Percentiles rank a stretch among this genome's conserved stretches.
Evolutionary conservation across 345 rosid species (phyloP).

Genomic region (Gossypium anomalum): DNA sequence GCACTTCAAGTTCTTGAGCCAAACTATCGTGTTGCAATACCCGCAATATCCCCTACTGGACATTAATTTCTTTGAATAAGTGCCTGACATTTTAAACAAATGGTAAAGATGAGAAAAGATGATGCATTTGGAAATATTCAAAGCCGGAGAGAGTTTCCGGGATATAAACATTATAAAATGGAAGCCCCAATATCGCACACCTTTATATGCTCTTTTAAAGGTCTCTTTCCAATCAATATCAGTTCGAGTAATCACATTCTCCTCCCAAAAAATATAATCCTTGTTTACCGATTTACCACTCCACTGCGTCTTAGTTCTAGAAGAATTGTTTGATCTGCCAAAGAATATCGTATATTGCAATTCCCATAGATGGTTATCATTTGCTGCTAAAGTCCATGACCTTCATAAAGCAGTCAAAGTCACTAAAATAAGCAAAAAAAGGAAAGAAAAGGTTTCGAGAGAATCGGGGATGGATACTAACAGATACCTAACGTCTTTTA

Average conservation of each 20-base stretch:
- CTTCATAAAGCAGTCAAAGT: conserved; percentile 34
- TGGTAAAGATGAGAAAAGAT: neutral
- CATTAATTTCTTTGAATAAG: conserved; percentile 35
- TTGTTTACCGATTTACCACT: neutral
- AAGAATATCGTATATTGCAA: conserved; percentile 38
- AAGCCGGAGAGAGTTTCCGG: neutral
- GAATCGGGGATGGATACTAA: neutral
- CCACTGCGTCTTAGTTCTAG: conserved; percentile 11
- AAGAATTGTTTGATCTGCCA: conserved; percentile 19
- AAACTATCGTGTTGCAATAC: conserved; percentile 48
- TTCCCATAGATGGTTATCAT: conserved; percentile 54
- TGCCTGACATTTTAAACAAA: conserved; percentile 29
- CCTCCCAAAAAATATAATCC: neutral
- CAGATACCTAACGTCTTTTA: neutral
- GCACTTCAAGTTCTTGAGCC: conserved; percentile 49
- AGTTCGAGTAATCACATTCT: conserved; percentile 8
- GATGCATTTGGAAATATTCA: neutral
- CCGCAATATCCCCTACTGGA: conserved; percentile 58
- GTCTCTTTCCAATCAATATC: conserved; percentile 55
- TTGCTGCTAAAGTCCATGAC: conserved; percentile 73
- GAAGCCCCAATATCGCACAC: conserved; percentile 25
- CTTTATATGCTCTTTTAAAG: conserved; percentile 44
- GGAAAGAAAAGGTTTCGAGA: neutral
- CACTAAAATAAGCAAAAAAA: conserved; percentile 6
- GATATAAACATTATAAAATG: neutral